Evolutionary conservation across 2,329 filamentous ascomycete genomes (phyloP), one percentile per base, ranked within the genome.

Genomic region (Stemphylium vesicarium): DNA sequence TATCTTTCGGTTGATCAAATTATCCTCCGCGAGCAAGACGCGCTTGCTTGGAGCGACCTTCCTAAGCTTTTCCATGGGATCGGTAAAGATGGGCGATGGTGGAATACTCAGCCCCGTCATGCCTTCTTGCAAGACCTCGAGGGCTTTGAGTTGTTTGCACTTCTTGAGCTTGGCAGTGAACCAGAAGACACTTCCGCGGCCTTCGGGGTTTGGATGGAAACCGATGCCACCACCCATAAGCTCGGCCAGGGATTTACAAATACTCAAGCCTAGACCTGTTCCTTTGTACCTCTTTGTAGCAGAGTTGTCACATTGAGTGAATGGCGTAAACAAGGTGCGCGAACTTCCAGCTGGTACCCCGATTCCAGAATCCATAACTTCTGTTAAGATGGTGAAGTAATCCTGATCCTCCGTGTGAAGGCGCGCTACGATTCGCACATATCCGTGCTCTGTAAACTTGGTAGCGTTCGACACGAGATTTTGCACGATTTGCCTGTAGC

Each of bases 401-500:
- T 72, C 73, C 1, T 77, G 71, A 35, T 80, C 75, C 35, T 84
- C 77, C 1, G 68, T 59, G 2, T 77, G 51, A 6, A 81, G 70
- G 0, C 73, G 75, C 0, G 77, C 75, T 2, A 71, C 65, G 10
- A 87, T 75, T 1, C 75, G 73, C 31, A 87, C 79, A 52, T 77
- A 78, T 0, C 85, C 85, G 29, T 77, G 70, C 18, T 86, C 82
- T 4, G 85, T 88, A 60, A 87, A 87, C 58, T 88, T 88, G 38
- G 80, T 79, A 1, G 85, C 85, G 61, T 88, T 88, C 13, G 81
- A 79, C 13, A 87, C 73, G 4, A 88, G 75, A 58, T 88, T 88
- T 59, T 87, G 83, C n/a, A 87, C 65, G 13, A 87, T 82, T 59
- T 88, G 85, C 8, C 85, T 82, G 62, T 84, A 87, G 13, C 85